phyloP scores from a whole-genome alignment of 805 yeast species.

The Myxozyma lipomycoides region DNA sequence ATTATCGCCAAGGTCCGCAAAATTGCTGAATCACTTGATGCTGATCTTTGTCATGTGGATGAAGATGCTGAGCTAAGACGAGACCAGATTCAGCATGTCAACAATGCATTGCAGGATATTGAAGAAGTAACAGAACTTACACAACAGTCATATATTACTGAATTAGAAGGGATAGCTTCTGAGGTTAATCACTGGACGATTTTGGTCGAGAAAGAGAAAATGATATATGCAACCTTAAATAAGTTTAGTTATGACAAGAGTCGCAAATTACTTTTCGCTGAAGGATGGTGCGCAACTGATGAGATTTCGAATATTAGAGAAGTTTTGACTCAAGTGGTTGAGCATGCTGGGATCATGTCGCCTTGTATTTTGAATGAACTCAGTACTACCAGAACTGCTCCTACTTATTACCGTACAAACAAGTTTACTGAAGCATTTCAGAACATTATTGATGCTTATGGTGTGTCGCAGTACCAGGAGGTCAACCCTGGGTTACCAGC shows the following conservation, averaged over 20 bases:
- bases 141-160: constrained; percentile 65
- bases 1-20: constrained; percentile 68
- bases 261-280: constrained; percentile 82
- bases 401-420: constrained; percentile 89
- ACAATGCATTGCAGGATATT: constrained; percentile 50
- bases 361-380: constrained; percentile 53
- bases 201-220: constrained; percentile 69
- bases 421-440: constrained; percentile 93
- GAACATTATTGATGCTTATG: constrained; percentile 91
- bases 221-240: constrained; percentile 73
- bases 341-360: constrained; percentile 43
- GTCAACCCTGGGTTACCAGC: constrained; percentile 96
- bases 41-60: constrained; percentile 64
- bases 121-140: constrained; percentile 61
- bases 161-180: constrained; percentile 71
- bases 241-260: constrained; percentile 73
- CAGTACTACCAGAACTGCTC: constrained; percentile 80
- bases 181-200: constrained; percentile 73
- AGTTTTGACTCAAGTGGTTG: constrained; percentile 61
- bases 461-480: constrained; percentile 87
- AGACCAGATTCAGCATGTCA: constrained; percentile 41
- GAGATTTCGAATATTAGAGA: constrained; percentile 62
- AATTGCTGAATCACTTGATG: constrained; percentile 88
- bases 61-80: constrained; percentile 42
- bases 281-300: constrained; percentile 92